Conservation (phyloP, 306 rosid species). For the Vigna trinervia region DNA sequence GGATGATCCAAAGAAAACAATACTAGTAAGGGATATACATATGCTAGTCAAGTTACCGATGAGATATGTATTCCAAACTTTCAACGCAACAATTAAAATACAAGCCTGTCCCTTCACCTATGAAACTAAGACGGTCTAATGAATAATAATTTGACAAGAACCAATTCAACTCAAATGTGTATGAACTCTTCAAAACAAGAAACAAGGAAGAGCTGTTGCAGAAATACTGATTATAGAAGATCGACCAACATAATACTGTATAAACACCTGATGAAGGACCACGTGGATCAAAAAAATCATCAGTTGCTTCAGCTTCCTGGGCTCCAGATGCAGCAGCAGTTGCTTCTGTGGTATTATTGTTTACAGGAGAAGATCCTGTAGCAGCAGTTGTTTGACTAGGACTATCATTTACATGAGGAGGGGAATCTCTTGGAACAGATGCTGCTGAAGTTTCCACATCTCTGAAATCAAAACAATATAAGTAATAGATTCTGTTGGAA, state of each 20-base stretch:
- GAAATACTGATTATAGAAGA: constrained; percentile 27
- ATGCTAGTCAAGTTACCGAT: constrained; percentile 26
- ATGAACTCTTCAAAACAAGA: constrained; percentile 24
- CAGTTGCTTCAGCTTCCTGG: constrained; percentile 61
- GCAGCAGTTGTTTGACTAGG: constrained; percentile 63
- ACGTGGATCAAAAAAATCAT: constrained; percentile 98
- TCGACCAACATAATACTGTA: constrained; percentile 31
- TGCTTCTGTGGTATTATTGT: constrained; percentile 58
- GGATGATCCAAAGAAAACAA: constrained; percentile 13
- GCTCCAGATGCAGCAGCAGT: constrained; percentile 54
- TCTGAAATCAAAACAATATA: constrained; percentile 57
- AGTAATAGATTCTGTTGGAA: constrained; percentile 26
- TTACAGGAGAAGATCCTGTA: constrained; percentile 59
- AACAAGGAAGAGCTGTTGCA: background rate
- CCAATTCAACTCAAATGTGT: constrained; percentile 6
- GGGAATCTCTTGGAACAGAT: constrained; percentile 68
- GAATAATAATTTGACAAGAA: constrained; percentile 17
- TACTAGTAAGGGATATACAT: background rate
- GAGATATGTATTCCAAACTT: background rate
- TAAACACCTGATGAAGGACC: constrained; percentile 65
- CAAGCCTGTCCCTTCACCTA: constrained; percentile 4
- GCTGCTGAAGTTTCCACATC: constrained; percentile 64
- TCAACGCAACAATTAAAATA: constrained; percentile 4
- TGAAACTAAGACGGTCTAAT: background rate
- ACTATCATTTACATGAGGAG: constrained; percentile 56